Base-by-base conservation (phyloP, 2,329 filamentous ascomycete species). In the Colletotrichum lupini region DNA sequence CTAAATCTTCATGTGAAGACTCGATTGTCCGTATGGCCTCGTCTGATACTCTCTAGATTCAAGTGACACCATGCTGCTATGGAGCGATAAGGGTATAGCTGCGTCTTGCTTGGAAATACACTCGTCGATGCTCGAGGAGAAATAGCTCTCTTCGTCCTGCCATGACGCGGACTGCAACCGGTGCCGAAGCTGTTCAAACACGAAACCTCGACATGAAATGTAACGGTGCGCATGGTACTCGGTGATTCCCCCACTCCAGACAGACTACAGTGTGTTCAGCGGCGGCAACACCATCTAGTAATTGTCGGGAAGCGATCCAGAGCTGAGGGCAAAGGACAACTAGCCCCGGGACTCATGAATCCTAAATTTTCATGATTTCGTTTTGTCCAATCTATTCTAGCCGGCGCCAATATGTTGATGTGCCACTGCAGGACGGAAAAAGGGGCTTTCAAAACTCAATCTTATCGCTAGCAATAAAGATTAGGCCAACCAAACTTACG, bases 361-460 rank as follows among this genome's bases (percentile, higher is more conserved):
- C 37, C 24, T n/a, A 24, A 30, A 28, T 30, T 4, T 8, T 14
- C 19, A 26, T 49, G 24, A 3, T 26, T 46, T 30, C 6, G 19
- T 5, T 28, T 61, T 26, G 32, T 30, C 24, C 37, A 19, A 30
- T 46, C 26, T 56, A 22, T 12, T 46, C 37, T 56, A 22, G 8
- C 37, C 24, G 35, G 26, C 32, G 26, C 42, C 14, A 49, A 49
- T 49, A 49, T 9, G 42, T 14, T 5, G 30, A 37, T 32, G 46
- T 52, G 56, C 37, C 62, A 9, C 57, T 52, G 42, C 11, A 68
- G 24, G 35, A 72, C 68, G 42, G 42, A 22, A 68, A 58, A 68
- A 57, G 64, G 68, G 49, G 32, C 22, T 37, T 42, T 22, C 26
- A 22, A 62, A 58, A 62, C 35, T 58, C 35, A 72, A 60, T 66